phyloP scores from a whole-genome alignment of 495 filamentous ascomycete genomes.

The Pyronema omphalodes region DNA sequence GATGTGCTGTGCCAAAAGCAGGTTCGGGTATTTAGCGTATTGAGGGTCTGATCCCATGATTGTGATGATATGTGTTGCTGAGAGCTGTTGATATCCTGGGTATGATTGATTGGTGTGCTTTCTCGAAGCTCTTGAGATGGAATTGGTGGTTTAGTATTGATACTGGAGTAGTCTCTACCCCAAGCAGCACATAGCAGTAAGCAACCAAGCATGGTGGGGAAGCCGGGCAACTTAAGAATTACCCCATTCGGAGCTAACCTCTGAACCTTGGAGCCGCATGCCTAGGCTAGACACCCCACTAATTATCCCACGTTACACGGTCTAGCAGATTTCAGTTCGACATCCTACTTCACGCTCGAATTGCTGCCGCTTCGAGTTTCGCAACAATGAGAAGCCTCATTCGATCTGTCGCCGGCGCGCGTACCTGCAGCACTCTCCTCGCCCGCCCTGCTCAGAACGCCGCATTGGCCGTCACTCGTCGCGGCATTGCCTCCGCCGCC shows the following conservation, averaged over 20 bases:
- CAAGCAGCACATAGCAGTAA: neutral
- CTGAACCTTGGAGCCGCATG: too few species aligned
- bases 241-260: neutral
- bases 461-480: neutral
- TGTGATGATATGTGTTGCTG: neutral
- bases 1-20: conserved; percentile 85
- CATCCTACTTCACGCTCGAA: too few species aligned
- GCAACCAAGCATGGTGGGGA: neutral
- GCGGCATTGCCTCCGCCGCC: neutral
- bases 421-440: neutral
- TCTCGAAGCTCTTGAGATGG: neutral
- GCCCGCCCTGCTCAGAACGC: neutral
- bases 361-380: too few species aligned
- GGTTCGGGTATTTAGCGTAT: conserved; percentile 84
- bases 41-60: conserved; percentile 93
- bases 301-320: too few species aligned
- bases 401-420: neutral
- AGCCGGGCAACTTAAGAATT: neutral
- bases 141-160: neutral
- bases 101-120: neutral
- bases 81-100: neutral
- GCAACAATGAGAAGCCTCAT: neutral
- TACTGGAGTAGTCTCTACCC: neutral
- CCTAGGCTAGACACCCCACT: too few species aligned
- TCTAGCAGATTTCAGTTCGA: too few species aligned